Conservation (phyloP, 345 rosid species). For the Eucalyptus cloeziana region DNA sequence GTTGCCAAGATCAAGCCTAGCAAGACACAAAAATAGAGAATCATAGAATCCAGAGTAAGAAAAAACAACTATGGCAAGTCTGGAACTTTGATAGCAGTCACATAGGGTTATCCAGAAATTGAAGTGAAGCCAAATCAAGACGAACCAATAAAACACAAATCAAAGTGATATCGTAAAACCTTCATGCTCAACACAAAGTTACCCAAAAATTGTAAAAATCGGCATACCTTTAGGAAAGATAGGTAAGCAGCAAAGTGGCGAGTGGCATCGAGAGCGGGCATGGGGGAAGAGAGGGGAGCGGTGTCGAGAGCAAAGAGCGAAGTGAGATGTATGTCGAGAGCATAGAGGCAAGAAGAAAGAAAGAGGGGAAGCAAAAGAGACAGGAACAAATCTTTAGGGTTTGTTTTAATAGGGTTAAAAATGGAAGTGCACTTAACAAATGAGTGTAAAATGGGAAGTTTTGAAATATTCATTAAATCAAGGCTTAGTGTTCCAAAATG, state of each 20-base stretch:
- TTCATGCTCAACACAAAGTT: not conserved
- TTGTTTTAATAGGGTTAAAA: not conserved
- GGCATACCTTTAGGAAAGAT: not conserved
- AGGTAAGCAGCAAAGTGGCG: not conserved
- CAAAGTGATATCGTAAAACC: not conserved
- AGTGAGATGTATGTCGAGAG: not conserved
- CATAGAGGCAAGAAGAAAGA: not conserved
- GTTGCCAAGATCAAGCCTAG: not conserved
- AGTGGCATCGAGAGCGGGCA: not conserved
- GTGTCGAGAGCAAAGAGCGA: accelerated
- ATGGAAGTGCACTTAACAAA: not conserved
- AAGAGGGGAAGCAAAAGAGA: not conserved
- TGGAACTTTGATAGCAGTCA: not conserved
- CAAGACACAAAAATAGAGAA: not conserved
- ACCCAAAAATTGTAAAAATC: not conserved
- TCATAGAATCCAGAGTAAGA: not conserved
- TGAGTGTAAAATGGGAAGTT: not conserved
- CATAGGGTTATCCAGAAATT: not conserved
- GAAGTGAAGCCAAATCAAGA: not conserved
- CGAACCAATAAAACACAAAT: not conserved
- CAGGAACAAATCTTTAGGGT: not conserved
- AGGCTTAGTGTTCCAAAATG: not conserved
- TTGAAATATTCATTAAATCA: no score
- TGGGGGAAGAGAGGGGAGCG: not conserved
- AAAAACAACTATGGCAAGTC: not conserved